A percentile compares a stretch with the other conserved stretches of the same genome.
These are phyloP conservation scores for Lophiotrema nucula DNA, from an alignment of 495 filamentous ascomycete species.

Conservation along the genomic window DNA sequence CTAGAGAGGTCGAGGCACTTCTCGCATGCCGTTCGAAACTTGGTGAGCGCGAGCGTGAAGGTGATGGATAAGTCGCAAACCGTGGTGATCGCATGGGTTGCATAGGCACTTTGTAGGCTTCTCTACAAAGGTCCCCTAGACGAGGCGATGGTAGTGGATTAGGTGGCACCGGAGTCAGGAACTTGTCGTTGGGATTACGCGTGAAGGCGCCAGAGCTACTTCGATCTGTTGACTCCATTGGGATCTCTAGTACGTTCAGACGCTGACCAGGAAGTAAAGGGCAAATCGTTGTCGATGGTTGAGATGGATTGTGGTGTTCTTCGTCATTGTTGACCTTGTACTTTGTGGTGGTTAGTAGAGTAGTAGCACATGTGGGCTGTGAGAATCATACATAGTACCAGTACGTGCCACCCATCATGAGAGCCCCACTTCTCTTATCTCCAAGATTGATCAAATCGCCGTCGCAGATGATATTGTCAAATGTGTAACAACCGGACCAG, in stretches of 20 bases:
- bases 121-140: constrained; percentile 14
- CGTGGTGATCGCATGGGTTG: background rate
- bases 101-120: constrained; percentile 12
- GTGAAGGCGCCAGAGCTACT: constrained; percentile 61
- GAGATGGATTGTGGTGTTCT: constrained; percentile 67
- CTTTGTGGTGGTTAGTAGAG: constrained; percentile 47
- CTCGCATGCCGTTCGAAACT: constrained; percentile 10
- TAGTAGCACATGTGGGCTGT: background rate
- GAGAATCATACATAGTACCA: constrained; percentile 79
- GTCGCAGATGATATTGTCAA: constrained; percentile 80
- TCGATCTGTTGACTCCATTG: constrained; percentile 53
- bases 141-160: constrained; percentile 46
- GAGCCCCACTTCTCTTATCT: constrained; percentile 66
- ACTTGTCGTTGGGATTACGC: constrained; percentile 76
- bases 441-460: constrained; percentile 56
- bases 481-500: constrained; percentile 83
- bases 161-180: constrained; percentile 64
- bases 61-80: constrained; percentile 16
- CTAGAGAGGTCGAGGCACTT: constrained; percentile 17
- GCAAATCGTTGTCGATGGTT: constrained; percentile 73
- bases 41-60: constrained; percentile 8
- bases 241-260: constrained; percentile 79
- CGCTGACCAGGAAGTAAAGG: constrained; percentile 83
- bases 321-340: constrained; percentile 74
- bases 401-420: constrained; percentile 91